Evolutionary conservation across 176 grass and related monocot species (phyloP), one percentile per base, ranked within the genome.

Genomic region (Triticum urartu): DNA sequence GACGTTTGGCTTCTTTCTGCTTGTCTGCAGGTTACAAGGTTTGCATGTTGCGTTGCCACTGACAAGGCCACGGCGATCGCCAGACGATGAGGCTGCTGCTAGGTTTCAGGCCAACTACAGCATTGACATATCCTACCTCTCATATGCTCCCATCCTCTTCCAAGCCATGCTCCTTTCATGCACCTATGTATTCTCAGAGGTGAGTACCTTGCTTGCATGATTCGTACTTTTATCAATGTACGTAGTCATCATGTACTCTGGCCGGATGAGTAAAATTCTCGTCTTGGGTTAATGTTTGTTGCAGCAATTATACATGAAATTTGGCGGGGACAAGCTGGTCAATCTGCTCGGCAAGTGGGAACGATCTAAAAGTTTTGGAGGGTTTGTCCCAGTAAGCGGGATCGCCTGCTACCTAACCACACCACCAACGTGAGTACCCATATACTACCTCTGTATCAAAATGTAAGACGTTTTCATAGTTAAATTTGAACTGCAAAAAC

Each of bases 321-420:
- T n/a, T 21, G 75, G 75, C 2, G 26, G 33, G 12, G 28, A 75
- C 28, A 54, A 77, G 75, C 2, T 58, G 2, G 17, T 77, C 28
- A 35, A 77, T n/a, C 48, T 77, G 28, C 75, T 77, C 52, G 75
- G 75, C 28, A 77, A 35, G 48, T 77, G 75, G 75, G 18, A 77
- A 28, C 28, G 17, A 35, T 58, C 48, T 6, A 35, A 58, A 11
- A 0, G 10, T 35, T 58, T 58, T 58, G 4, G 1, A 77, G 15
- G 18, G 32, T 33, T 18, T 77, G 17, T 33, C 32, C 47, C 48
- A 1, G 74, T 34, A 0, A 30, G 75, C 15, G 75, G 75, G 48
- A 13, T 77, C 17, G 17, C 75, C 9, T 77, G 59, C 28, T 59
- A 77, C 75, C 9, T 77, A 35, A 35, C 50, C 11, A 59, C 50